A percentile compares a stretch with the other conserved stretches of the same genome.
Evolutionary conservation across 2,329 filamentous ascomycete species (phyloP).

Genomic region (Phyllosticta citrichinensis): DNA sequence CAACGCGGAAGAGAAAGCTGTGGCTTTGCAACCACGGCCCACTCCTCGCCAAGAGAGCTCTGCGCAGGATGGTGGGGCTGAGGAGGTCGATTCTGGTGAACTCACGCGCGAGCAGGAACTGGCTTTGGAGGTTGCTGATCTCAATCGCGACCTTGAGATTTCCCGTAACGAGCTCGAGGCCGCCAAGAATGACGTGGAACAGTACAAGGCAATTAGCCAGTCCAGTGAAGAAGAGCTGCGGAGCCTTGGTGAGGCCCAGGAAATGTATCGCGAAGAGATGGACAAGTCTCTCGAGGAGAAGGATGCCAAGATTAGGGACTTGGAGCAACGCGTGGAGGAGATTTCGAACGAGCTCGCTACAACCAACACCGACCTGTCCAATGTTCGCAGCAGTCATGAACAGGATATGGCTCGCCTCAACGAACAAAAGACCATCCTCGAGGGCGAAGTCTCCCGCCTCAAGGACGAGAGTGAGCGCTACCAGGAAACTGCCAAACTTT

Average conservation of each 20-base stretch:
- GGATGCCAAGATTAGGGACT: conserved; percentile 66
- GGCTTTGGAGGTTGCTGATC: conserved; percentile 69
- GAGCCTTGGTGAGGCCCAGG: conserved; percentile 67
- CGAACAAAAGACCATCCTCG: conserved; percentile 70
- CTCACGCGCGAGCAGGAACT: conserved; percentile 67
- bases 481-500: conserved; percentile 67
- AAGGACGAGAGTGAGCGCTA: conserved; percentile 78
- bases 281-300: conserved; percentile 67
- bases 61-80: conserved; percentile 24
- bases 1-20: conserved; percentile 78
- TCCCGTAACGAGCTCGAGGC: conserved; percentile 71
- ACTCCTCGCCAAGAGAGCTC: conserved; percentile 48
- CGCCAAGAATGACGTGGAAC: conserved; percentile 69
- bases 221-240: conserved; percentile 78
- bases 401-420: conserved; percentile 62
- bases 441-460: conserved; percentile 68
- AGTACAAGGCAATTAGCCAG: conserved; percentile 83
- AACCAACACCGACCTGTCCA: conserved; percentile 73
- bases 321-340: conserved; percentile 75
- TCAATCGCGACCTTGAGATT: conserved; percentile 79
- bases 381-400: conserved; percentile 68
- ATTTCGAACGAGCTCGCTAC: conserved; percentile 70
- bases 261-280: conserved; percentile 81
- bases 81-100: conserved; percentile 44
- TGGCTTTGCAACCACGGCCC: conserved; percentile 70